phyloP scores from a whole-genome alignment of 192 early-diverging fungal genomes.

The Chytriomyces confervae region DNA sequence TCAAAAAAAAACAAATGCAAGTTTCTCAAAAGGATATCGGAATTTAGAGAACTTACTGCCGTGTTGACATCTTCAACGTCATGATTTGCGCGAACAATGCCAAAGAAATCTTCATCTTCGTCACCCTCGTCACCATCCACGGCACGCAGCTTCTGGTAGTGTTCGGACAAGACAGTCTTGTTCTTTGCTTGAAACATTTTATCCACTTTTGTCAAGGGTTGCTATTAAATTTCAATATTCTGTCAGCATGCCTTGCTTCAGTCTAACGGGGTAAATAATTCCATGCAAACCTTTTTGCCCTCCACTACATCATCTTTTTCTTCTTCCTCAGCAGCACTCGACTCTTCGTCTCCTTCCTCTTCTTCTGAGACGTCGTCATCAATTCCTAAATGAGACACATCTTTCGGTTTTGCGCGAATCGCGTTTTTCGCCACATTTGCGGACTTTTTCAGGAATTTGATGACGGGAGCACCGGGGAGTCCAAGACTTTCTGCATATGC shows the following conservation, averaged over 20 bases:
- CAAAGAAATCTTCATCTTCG: conserved; percentile 72
- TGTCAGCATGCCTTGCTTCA: background rate
- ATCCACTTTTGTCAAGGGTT: conserved; percentile 80
- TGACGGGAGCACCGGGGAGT: conserved; percentile 92
- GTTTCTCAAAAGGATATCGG: background rate
- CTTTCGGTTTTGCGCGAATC: conserved; percentile 43
- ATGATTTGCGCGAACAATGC: conserved; percentile 83
- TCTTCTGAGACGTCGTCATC: conserved; percentile 44
- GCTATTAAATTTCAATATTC: conserved; percentile 17
- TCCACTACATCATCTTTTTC: conserved; percentile 44
- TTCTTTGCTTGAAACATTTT: conserved; percentile 95
- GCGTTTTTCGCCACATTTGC: conserved; percentile 70
- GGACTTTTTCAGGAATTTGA: conserved; percentile 81
- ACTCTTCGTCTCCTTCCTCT: conserved; percentile 35
- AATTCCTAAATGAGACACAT: conserved; percentile 36
- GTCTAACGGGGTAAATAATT: conserved; percentile 43
- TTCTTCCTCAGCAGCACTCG: conserved; percentile 40
- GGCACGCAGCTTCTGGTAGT: conserved; percentile 87
- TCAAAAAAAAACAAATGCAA: conserved; percentile 9
- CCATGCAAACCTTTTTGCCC: conserved; percentile 39
- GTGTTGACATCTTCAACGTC: conserved; percentile 59
- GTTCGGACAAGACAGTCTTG: conserved; percentile 84
- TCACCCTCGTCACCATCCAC: conserved; percentile 53
- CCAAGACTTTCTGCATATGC: conserved; percentile 88
- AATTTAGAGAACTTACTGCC: background rate